A percentile compares a stretch with the other conserved stretches of the same genome.
Evolutionary conservation across 148 eudicot species (phyloP).

Genomic region (Mesembryanthemum crystallinum): DNA sequence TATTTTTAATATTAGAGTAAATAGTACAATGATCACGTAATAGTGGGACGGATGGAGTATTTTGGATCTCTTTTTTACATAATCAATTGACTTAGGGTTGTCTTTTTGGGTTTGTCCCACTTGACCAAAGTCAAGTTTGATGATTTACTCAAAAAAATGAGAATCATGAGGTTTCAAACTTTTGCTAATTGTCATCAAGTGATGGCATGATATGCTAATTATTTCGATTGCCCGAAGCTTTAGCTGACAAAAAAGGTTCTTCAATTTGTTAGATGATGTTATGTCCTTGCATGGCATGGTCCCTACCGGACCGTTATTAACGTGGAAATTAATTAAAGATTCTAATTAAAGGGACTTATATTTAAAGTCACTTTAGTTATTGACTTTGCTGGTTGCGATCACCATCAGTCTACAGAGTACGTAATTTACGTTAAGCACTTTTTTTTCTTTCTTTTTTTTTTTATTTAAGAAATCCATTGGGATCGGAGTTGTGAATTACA

Average conservation of each 20-base stretch:
- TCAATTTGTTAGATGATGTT: not conserved
- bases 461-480: no score
- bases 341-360: not conserved
- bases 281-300: not conserved
- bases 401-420: no score
- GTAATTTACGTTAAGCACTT: no score
- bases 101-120: not conserved
- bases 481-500: no score
- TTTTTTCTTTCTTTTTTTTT: no score
- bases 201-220: conserved; percentile 26
- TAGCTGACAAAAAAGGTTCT: conserved; percentile 16
- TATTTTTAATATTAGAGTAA: no score
- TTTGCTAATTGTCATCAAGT: conserved; percentile 17
- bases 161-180: conserved; percentile 2
- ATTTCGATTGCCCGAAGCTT: conserved; percentile 2
- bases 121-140: conserved; percentile 13
- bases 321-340: not conserved
- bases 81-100: not conserved
- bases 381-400: not conserved
- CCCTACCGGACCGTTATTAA: not conserved
- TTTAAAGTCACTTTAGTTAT: not conserved
- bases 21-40: no score
- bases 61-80: not conserved
- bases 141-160: conserved; percentile 8
- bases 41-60: no score